A percentile compares a stretch with the other conserved stretches of the same genome.
Conservation (phyloP, 2,329 filamentous ascomycete species). For the Colletotrichum costaricense region DNA sequence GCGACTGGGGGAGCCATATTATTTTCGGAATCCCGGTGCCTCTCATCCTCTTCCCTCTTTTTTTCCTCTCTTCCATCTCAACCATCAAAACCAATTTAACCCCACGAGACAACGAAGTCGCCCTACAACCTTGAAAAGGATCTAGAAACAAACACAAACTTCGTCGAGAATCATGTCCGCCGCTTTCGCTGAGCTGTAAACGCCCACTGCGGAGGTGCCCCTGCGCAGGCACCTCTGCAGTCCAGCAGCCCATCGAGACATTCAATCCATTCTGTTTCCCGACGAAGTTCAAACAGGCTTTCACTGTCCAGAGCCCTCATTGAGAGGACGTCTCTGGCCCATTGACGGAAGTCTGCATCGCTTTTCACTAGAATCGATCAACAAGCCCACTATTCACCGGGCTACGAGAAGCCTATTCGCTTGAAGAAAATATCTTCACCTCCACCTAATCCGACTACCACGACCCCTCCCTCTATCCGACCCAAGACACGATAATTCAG, state of each 20-base stretch:
- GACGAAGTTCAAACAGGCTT: conserved; percentile 75
- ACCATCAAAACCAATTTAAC: conserved; percentile 43
- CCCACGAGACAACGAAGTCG: conserved; percentile 75
- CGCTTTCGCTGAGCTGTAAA: conserved; percentile 89
- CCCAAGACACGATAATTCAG: not conserved
- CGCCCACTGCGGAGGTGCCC: conserved; percentile 76
- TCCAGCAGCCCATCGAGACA: conserved; percentile 87
- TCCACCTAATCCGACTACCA: conserved; percentile 4
- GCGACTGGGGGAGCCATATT: conserved; percentile 26
- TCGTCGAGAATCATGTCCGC: conserved; percentile 83
- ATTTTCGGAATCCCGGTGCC: conserved; percentile 38
- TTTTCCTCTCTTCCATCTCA: conserved; percentile 46
- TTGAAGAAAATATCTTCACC: conserved; percentile 11
- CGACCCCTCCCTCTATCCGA: not conserved
- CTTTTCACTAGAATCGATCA: conserved; percentile 38
- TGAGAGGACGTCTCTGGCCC: conserved; percentile 46
- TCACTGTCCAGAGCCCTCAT: conserved; percentile 53
- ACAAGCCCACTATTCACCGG: conserved; percentile 27
- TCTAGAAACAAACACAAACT: conserved; percentile 61
- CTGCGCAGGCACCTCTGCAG: conserved; percentile 71
- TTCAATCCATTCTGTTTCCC: conserved; percentile 61
- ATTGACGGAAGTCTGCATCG: conserved; percentile 53
- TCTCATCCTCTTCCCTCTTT: conserved; percentile 38
- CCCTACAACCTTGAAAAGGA: conserved; percentile 44
- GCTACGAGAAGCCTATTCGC: conserved; percentile 28